Base-by-base conservation (phyloP, 306 rosid species). In the Mimosa bimucronata region DNA sequence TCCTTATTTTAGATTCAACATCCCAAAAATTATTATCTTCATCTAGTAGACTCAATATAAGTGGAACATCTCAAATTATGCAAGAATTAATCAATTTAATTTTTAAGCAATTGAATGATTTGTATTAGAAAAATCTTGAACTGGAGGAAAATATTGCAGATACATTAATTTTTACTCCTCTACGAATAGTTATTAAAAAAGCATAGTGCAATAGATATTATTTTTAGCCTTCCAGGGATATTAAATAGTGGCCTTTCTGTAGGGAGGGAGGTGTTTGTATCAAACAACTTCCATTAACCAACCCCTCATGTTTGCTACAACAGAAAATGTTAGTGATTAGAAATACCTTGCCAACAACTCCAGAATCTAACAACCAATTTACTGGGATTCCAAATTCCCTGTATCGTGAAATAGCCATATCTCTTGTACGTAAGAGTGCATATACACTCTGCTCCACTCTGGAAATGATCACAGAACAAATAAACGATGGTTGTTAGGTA, bases 261-360 rank as follows among this genome's bases (percentile, higher is more conserved):
- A 0, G 26, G 25, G 14, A 65, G 4, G 34, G 70, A 38, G 44
- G 44, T 58, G 34, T 25, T 58, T 9, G 1, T 23, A 13, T 9
- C 65, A 58, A 25, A 25, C 31, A 9, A 58, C 31, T 25, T 58
- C 30, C 16, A 58, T 25, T 58, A 25, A 58, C 31, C 65, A 58
- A 1, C 15, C 16, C 16, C 18, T 58, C 18, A 48, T 15, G 21
- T 48, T 11, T 25, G 65, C 34, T 25, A 58, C 65, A 58, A 58
- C 37, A 60, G 19, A 61, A 60, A 26, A 37, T 61, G 38, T 61
- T 28, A 26, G 37, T 28, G 37, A 14, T 61, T 61, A 73, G 42
- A 84, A 69, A 69, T 92, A 95, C 99, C 94, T 93, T 96, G 87
- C 99, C 98, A 53, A 93, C 98, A 72, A 96, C 92, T 73, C 99